phyloP scores from a whole-genome alignment of 345 rosid genomes.

The Raphanus raphanistrum region DNA sequence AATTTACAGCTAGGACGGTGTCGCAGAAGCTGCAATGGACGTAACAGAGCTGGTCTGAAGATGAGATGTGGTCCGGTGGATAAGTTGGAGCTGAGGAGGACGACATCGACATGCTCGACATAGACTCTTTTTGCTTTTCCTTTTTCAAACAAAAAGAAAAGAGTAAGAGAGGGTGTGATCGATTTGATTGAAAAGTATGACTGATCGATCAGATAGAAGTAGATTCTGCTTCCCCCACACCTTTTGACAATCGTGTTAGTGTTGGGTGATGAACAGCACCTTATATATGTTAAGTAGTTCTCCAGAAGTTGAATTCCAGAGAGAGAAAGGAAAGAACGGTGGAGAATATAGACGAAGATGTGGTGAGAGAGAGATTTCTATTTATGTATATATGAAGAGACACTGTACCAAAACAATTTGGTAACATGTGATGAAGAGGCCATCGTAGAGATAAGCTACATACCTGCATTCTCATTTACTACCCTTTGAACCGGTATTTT shows the following conservation, averaged over 20 bases:
- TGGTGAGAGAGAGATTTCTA: constrained; percentile 26
- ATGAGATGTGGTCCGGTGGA: constrained; percentile 84
- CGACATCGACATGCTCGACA: constrained; percentile 43
- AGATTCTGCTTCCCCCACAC: constrained; percentile 36
- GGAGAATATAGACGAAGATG: constrained; percentile 34
- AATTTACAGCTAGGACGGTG: constrained; percentile 85
- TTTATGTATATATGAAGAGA: constrained; percentile 30
- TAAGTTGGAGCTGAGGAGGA: constrained; percentile 67
- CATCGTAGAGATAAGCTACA: constrained; percentile 36
- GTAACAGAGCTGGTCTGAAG: constrained; percentile 93
- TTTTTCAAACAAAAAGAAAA: not conserved
- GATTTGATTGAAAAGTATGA: constrained; percentile 29
- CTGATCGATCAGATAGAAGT: constrained; percentile 31
- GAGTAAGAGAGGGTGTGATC: constrained; percentile 16
- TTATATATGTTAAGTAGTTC: constrained; percentile 32
- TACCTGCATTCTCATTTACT: constrained; percentile 39
- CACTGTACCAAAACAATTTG: constrained; percentile 35
- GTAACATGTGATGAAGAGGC: constrained; percentile 38
- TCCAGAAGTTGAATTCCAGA: constrained; percentile 40
- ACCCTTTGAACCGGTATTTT: constrained; percentile 16
- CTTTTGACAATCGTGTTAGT: constrained; percentile 29
- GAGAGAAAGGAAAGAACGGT: constrained; percentile 39
- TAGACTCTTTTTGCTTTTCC: constrained; percentile 17
- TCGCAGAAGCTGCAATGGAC: constrained; percentile 95
- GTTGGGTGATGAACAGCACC: constrained; percentile 26